Percentiles rank a stretch among this genome's conserved stretches.
Conservation (phyloP, 805 yeast genomes). For the Candida hungchunana region DNA sequence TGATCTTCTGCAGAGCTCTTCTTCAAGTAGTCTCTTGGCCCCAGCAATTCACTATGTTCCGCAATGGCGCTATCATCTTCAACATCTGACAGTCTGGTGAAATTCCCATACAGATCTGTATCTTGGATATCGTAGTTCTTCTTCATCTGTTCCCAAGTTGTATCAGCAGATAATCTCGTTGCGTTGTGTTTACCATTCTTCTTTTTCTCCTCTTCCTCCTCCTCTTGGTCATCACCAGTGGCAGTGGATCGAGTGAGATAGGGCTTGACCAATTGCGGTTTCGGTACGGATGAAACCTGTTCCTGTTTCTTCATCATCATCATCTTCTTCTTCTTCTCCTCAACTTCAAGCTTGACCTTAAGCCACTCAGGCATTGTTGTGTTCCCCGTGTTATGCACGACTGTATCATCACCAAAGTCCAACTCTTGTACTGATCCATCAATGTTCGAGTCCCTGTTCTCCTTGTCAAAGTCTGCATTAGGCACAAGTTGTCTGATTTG, state of each 20-base stretch:
- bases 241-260: constrained; percentile 1
- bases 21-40: too few species aligned
- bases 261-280: constrained; percentile 10
- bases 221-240: constrained; percentile 1
- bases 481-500: constrained; percentile 9
- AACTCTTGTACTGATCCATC: constrained; percentile 1
- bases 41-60: constrained; percentile 3
- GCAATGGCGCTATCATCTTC: constrained; percentile 1
- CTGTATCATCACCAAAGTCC: constrained; percentile 16
- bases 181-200: constrained; percentile 3
- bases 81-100: constrained; percentile 1
- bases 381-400: constrained; percentile 16
- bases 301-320: background rate
- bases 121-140: constrained; percentile 15
- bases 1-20: constrained; percentile 1
- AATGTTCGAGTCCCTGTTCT: constrained; percentile 5
- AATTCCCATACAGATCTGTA: constrained; percentile 9
- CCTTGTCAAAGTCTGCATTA: constrained; percentile 13
- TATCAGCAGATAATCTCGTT: constrained; percentile 3
- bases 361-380: constrained; percentile 23
- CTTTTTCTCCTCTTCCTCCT: background rate
- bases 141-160: constrained; percentile 26
- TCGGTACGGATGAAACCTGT: constrained; percentile 1
- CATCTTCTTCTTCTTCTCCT: constrained; percentile 5
- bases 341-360: constrained; percentile 13